Base-by-base conservation (phyloP, 129 eudicot genomes). In the Ambrosia artemisiifolia region DNA sequence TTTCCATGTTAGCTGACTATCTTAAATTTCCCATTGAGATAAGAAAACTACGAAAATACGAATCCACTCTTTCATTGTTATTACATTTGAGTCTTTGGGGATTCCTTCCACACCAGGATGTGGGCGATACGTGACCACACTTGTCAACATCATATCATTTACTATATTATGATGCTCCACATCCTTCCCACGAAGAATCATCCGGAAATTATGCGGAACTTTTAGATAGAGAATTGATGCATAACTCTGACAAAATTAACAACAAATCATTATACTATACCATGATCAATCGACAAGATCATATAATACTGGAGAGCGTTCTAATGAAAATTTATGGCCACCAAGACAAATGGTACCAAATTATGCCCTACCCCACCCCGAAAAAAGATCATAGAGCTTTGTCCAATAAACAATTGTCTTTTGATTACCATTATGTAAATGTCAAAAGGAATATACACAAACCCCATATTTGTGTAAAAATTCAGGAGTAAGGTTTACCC, bases 81-180 rank as follows among this genome's bases (percentile, higher is more conserved):
- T 82, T 90, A 94, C 99, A 77, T 90, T 84, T 55, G 80, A 53
- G 72, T 94, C 95, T 78, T 81, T 88, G 7, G 84, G 85, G 40
- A 85, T 66, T 75, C 97, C 96, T 56, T 94, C 99, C 18, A 77
- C 60, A 62, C 78, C 81, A 53, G 91, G 85, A 46, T 88, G 91
- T 35, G 99, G 99, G 66, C 97, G 97, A 79, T 94, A 94, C 0
- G 88, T 90, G 59, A 94, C 78, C 78, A 88, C 96, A 81, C 86
- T 86, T 35, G 92, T 88, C 94, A 94, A 79, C 99, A 94, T 94
- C 99, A 94, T 90, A 72, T 94, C 99, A 76, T 87, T 78, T 34
- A 85, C 76, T 38, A 85, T 34, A 72, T 85, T 82, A 74, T 93
- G 96, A 81, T 89, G 95, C 17, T 85, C 86, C 40, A 93, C 87